Conservation (phyloP, 345 rosid genomes). For the Corymbia maculata region DNA sequence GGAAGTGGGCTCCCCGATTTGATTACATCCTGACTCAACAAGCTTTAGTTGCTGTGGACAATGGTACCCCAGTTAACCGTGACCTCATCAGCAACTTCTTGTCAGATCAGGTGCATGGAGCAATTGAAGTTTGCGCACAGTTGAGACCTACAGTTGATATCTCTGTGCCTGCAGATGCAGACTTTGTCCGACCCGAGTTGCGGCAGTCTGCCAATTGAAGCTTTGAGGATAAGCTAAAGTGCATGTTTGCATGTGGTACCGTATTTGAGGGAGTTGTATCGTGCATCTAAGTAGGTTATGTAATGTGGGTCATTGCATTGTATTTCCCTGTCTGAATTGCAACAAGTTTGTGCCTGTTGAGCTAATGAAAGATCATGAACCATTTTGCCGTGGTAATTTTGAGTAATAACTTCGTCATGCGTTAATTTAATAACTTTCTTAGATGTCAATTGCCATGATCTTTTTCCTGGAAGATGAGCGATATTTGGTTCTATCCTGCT, state of each 20-base stretch:
- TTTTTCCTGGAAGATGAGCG: not conserved
- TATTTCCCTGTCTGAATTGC: not conserved
- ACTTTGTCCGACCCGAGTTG: conserved; percentile 89
- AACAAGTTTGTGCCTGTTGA: not conserved
- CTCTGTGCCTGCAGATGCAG: conserved; percentile 78
- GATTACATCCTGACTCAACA: conserved; percentile 82
- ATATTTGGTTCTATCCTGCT: not conserved
- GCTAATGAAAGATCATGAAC: not conserved
- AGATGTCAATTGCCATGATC: not conserved
- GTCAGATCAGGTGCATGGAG: conserved; percentile 85
- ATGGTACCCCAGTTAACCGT: conserved; percentile 41
- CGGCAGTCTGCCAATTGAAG: conserved; percentile 52
- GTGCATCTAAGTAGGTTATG: not conserved
- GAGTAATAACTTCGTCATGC: not conserved
- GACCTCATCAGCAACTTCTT: conserved; percentile 86
- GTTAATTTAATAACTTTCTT: not conserved
- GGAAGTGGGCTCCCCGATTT: conserved; percentile 93
- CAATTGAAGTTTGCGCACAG: conserved; percentile 69
- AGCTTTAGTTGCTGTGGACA: conserved; percentile 67
- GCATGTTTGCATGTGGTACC: not conserved
- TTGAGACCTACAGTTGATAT: conserved; percentile 87
- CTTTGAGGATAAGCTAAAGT: not conserved
- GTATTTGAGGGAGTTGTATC: not conserved
- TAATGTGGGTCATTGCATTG: not conserved
- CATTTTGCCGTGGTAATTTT: not conserved